Conservation (phyloP, 345 rosid genomes). For the Brassica napus region DNA sequence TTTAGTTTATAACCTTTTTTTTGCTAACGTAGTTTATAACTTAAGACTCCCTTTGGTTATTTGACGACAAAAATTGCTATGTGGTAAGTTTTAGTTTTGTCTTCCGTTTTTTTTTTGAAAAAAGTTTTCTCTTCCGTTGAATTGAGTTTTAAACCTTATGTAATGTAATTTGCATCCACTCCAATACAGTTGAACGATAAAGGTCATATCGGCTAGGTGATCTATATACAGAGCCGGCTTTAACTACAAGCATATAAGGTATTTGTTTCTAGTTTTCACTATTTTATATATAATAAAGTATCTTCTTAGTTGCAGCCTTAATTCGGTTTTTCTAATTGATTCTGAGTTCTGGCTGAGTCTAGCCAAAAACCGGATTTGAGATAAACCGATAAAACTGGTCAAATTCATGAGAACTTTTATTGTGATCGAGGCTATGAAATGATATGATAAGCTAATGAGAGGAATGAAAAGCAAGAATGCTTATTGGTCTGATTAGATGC, state of each 20-base stretch:
- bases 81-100: neutral
- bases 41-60: neutral
- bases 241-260: no score
- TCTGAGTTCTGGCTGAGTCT: no score
- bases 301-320: no score
- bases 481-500: slow-evolving; percentile 39
- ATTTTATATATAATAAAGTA: no score
- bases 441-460: slow-evolving; percentile 38
- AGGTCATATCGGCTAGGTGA: neutral
- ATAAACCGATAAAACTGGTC: no score
- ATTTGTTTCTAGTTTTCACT: no score
- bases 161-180: no score
- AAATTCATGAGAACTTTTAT: neutral
- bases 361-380: no score
- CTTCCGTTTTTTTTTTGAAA: no score
- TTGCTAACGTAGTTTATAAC: neutral
- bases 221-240: neutral
- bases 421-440: slow-evolving; percentile 26
- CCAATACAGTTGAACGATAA: neutral
- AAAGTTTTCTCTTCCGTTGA: no score
- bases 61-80: neutral
- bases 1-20: neutral
- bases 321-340: no score
- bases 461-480: slow-evolving; percentile 37
- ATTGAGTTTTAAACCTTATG: no score